These are phyloP conservation scores for Pterocarpus santalinus DNA, from an alignment of 306 rosid genomes.

Conservation along the genomic window DNA sequence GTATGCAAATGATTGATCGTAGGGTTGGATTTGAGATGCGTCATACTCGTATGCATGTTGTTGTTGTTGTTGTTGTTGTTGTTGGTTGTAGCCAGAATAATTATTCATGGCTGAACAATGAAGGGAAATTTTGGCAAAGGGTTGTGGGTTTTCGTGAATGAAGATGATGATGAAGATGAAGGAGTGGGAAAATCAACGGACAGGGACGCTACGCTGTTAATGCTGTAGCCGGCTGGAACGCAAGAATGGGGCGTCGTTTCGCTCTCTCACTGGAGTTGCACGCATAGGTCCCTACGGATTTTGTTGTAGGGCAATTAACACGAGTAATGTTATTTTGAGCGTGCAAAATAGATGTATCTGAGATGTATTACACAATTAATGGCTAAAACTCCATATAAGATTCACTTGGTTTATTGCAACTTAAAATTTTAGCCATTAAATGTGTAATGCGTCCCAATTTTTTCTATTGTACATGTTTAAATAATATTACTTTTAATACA, in stretches of 20 bases:
- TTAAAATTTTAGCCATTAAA: no score
- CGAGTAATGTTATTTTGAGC: no score
- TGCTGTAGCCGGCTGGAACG: not conserved
- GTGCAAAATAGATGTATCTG: no score
- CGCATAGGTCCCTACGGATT: not conserved
- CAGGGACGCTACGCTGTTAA: not conserved
- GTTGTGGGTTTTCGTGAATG: not conserved
- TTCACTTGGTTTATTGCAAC: no score
- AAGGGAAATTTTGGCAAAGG: not conserved
- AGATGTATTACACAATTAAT: no score
- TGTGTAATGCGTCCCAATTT: no score
- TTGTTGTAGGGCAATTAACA: not conserved
- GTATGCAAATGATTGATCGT: slow-evolving; percentile 50
- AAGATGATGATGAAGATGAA: not conserved
- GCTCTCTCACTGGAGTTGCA: not conserved
- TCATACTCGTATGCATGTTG: slow-evolving; percentile 46
- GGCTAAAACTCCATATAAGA: no score
- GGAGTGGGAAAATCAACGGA: not conserved
- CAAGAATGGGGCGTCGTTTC: not conserved
- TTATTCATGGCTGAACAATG: slow-evolving; percentile 41
- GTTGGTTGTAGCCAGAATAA: slow-evolving; percentile 39
- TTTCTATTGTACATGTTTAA: no score
- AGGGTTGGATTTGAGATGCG: slow-evolving; percentile 56
- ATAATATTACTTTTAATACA: no score
- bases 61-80: slow-evolving; percentile 35